Evolutionary conservation across 2,329 filamentous ascomycete genomes (phyloP).

Genomic region (Talaromyces rugulosus): DNA sequence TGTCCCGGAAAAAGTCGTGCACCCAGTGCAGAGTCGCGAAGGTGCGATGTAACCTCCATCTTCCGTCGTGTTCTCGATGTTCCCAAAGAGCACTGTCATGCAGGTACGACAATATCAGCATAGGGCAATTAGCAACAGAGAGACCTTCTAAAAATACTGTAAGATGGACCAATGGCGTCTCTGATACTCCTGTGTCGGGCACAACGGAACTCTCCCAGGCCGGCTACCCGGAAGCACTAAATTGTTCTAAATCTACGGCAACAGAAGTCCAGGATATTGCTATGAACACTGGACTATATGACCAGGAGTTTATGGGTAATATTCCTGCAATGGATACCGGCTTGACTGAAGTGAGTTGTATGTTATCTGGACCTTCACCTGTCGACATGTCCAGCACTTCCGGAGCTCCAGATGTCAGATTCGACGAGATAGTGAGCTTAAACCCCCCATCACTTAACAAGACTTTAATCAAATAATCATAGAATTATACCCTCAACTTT

Average conservation of each 20-base stretch:
- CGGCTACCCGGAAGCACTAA: background rate
- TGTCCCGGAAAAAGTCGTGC: constrained; percentile 8
- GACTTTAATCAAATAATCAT: background rate
- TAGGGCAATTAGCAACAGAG: background rate
- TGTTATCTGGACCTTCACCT: background rate
- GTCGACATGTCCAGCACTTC: background rate
- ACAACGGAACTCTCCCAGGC: background rate
- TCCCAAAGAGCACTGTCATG: constrained; percentile 1
- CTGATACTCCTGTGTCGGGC: background rate
- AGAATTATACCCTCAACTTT: background rate
- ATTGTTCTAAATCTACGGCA: background rate
- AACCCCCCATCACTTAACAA: background rate
- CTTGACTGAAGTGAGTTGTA: background rate
- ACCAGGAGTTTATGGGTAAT: background rate
- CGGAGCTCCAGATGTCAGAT: background rate
- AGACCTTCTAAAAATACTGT: background rate
- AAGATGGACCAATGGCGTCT: background rate
- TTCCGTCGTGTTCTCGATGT: constrained; percentile 6
- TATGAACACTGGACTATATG: background rate
- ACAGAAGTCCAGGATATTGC: background rate
- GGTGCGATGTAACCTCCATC: constrained; percentile 5
- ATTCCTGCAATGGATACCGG: background rate
- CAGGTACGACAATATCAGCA: background rate
- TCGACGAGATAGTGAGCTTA: background rate
- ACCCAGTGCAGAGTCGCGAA: constrained; percentile 7